Percentiles rank a stretch among this genome's conserved stretches.
phyloP scores from a whole-genome alignment of 2,329 filamentous ascomycete genomes.

The Xylariaceae sp. region DNA sequence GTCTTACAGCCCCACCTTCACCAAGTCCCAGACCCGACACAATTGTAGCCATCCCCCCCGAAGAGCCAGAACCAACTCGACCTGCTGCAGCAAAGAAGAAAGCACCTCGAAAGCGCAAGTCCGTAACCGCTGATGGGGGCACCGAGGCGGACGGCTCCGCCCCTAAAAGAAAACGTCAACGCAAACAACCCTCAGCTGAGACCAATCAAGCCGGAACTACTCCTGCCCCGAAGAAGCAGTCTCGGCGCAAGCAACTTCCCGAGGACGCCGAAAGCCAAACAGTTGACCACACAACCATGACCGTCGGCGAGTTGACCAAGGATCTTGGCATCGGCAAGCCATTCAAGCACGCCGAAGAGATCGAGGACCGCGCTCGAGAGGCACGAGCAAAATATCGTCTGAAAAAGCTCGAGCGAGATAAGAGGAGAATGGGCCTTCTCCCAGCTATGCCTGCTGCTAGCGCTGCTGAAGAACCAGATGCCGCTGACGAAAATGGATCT shows the following conservation, averaged over 20 bases:
- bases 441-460: constrained; percentile 18
- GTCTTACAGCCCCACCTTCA: constrained; percentile 20
- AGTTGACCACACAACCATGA: constrained; percentile 63
- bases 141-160: constrained; percentile 14
- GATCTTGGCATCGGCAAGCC: constrained; percentile 70
- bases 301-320: constrained; percentile 68
- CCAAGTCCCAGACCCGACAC: constrained; percentile 16
- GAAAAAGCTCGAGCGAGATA: constrained; percentile 37
- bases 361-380: constrained; percentile 62
- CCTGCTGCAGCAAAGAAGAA: constrained; percentile 21
- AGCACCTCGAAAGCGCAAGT: constrained; percentile 26
- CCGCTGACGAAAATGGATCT: constrained; percentile 22
- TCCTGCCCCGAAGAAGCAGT: constrained; percentile 21
- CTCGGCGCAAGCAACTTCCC: constrained; percentile 51
- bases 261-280: constrained; percentile 58
- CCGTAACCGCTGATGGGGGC: constrained; percentile 13
- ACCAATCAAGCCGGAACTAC: constrained; percentile 16
- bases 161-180: constrained; percentile 31
- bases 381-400: constrained; percentile 30
- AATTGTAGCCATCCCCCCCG: constrained; percentile 11
- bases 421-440: constrained; percentile 31
- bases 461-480: constrained; percentile 14
- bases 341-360: constrained; percentile 69
- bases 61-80: constrained; percentile 8
- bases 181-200: constrained; percentile 20